Conservation (phyloP, 2,329 filamentous ascomycete species). For the Neonectria faginata region DNA sequence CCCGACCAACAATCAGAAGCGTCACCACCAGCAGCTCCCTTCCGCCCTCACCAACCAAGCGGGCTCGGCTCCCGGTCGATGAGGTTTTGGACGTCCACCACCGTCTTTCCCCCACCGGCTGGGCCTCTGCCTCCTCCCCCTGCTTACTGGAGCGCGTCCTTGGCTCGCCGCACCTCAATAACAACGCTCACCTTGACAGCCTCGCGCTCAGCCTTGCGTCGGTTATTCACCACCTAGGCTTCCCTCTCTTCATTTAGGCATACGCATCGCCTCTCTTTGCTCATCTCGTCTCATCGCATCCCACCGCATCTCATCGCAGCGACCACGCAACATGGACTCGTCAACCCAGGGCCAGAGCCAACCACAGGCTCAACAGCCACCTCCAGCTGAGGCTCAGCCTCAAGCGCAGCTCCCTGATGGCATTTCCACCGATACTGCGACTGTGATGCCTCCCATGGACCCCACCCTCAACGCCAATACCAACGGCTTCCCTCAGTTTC, state of each 20-base stretch:
- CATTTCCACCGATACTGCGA: constrained; percentile 18
- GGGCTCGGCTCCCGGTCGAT: constrained; percentile 26
- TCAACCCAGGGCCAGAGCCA: constrained; percentile 32
- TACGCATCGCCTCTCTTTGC: background rate
- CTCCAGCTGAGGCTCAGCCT: constrained; percentile 30
- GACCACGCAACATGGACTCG: constrained; percentile 32
- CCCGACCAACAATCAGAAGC: background rate
- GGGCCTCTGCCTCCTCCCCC: constrained; percentile 31
- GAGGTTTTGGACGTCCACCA: constrained; percentile 18
- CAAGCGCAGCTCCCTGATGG: constrained; percentile 34
- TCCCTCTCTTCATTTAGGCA: background rate
- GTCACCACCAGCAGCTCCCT: background rate
- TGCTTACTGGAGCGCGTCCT: constrained; percentile 26
- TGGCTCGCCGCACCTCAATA: constrained; percentile 35
- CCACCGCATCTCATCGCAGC: constrained; percentile 1
- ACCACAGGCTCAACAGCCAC: constrained; percentile 29
- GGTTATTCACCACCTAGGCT: constrained; percentile 13
- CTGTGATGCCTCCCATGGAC: constrained; percentile 26
- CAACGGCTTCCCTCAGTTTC: constrained; percentile 38
- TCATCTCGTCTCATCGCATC: constrained; percentile 1
- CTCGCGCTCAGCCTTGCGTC: constrained; percentile 35
- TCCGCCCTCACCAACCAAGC: constrained; percentile 6
- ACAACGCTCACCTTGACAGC: constrained; percentile 34
- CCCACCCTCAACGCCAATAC: constrained; percentile 27
- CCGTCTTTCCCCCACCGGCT: constrained; percentile 39